Evolutionary conservation across 2,329 filamentous ascomycete genomes (phyloP), one percentile per base, ranked within the genome.

Genomic region (Nannizziopsis arthrosporioides): DNA sequence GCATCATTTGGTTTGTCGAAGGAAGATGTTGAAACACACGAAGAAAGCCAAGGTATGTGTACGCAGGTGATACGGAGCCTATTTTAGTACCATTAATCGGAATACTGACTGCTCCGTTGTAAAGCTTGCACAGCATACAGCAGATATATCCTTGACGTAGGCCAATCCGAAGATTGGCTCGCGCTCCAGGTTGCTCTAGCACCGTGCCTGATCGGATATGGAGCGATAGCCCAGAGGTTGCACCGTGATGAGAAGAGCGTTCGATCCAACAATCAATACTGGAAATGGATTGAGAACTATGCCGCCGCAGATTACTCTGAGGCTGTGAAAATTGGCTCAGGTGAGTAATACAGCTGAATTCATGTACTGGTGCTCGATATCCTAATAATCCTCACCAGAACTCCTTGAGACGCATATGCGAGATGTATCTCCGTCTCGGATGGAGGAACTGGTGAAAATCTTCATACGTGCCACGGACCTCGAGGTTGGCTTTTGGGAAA

Each of bases 211-310:
- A 75, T 95, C n/a, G 90, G 90, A 37, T 95, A 96, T 63, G 82
- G 82, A 8, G 78, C 78, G 48, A 85, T 93, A 51, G 90, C 85
- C 5, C 74, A 75, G 57, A 76, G 85, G 57, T 72, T 94, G 2
- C 73, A 80, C 56, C 71, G 71, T 11, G 80, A 84, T 52, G 68
- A 74, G 42, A 71, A 69, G n/a, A 83, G 80, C 32, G 58, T 69
- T 42, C 73, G 73, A 35, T 72, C 82, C 10, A 78, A 72, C 0
- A 93, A 90, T 62, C 73, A 68, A 14, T 96, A 94, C 68, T 92
- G 84, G 82, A 76, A 80, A 40, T 96, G 90, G 90, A 86, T 96
- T 55, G 74, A 89, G 61, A 93, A 86, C 59, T 96, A 95, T 61
- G 77, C 84, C 12, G 84, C 81, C 1, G 81, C 85, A 0, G 85